These are phyloP conservation scores for Ballota nigra DNA, from an alignment of 257 asterid species.

Conservation along the genomic window DNA sequence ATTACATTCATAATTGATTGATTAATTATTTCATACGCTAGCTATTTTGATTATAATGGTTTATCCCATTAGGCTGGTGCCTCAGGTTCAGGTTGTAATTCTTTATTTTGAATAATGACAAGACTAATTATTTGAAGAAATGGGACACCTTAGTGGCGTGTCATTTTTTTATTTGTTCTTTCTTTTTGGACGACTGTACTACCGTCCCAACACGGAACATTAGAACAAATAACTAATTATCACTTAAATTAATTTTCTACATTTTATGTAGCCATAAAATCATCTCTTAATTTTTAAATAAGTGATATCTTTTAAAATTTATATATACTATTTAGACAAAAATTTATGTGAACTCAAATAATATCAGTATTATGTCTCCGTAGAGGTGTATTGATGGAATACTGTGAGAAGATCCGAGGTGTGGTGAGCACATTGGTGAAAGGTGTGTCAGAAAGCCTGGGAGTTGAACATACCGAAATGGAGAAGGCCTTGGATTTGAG, in stretches of 20 bases:
- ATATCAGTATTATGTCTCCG: background rate
- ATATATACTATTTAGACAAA: too few relatives aligned
- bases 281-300: too few relatives aligned
- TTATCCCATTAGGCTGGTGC: background rate
- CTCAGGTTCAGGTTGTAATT: too few relatives aligned
- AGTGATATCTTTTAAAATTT: too few relatives aligned
- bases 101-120: background rate
- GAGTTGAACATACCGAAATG: conserved; percentile 47
- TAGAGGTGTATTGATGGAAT: conserved; percentile 48
- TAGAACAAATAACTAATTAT: too few relatives aligned
- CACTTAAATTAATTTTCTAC: too few relatives aligned
- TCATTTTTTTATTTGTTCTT: background rate
- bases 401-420: conserved; percentile 35
- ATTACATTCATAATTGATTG: too few relatives aligned
- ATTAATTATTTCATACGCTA: too few relatives aligned
- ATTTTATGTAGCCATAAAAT: too few relatives aligned
- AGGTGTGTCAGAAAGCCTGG: conserved; percentile 56
- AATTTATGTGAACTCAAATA: too few relatives aligned
- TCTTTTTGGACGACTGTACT: background rate
- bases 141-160: background rate
- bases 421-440: conserved; percentile 34
- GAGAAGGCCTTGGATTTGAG: conserved; percentile 39
- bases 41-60: background rate
- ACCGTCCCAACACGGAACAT: background rate
- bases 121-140: background rate